Evolutionary conservation across 148 eudicot genomes (phyloP).

Genomic region (Silene latifolia): DNA sequence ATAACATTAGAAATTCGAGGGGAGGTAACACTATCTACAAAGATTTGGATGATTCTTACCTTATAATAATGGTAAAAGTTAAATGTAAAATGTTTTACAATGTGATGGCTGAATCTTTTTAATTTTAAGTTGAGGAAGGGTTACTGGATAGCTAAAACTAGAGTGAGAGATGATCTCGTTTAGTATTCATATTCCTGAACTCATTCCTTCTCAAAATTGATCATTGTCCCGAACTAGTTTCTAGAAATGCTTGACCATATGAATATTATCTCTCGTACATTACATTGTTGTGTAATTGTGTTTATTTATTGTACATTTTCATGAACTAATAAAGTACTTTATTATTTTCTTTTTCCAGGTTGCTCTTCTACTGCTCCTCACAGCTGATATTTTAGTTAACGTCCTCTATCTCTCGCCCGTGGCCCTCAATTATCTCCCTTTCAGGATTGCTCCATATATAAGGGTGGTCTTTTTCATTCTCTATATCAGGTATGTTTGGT

Average conservation of each 20-base stretch:
- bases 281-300: background rate
- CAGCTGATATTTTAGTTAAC: slow-evolving; percentile 53
- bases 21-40: too few relatives aligned
- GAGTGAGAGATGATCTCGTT: background rate
- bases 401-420: slow-evolving; percentile 58
- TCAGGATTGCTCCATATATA: slow-evolving; percentile 84
- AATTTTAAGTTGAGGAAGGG: background rate
- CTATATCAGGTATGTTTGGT: slow-evolving; percentile 55
- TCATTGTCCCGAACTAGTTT: background rate
- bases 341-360: slow-evolving; percentile 42
- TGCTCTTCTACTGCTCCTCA: slow-evolving; percentile 53
- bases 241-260: background rate
- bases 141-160: background rate
- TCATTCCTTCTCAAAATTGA: background rate
- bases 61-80: background rate
- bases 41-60: background rate
- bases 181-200: background rate
- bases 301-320: background rate
- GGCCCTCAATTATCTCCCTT: slow-evolving; percentile 58
- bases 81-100: background rate
- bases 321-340: slow-evolving; percentile 3
- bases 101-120: background rate
- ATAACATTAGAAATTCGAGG: too few relatives aligned
- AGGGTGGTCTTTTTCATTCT: slow-evolving; percentile 75
- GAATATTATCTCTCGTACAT: background rate